Conservation (phyloP, 208 protist species). For the Angomonas deanei region DNA sequence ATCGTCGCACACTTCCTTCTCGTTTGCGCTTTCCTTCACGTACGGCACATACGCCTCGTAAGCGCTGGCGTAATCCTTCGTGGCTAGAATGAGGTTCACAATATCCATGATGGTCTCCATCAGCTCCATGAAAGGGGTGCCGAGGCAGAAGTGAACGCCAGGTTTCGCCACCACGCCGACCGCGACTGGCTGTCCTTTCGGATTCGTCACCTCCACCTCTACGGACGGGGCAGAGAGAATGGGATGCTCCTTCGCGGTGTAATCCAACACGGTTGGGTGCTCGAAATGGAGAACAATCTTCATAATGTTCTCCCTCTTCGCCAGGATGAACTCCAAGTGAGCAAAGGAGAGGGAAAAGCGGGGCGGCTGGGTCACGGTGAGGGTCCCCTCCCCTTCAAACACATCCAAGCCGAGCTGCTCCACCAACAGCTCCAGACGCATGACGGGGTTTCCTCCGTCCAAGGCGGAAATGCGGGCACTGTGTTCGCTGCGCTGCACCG, state of each 20-base stretch:
- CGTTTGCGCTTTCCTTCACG: neutral
- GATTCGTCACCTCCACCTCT: slow-evolving; percentile 11
- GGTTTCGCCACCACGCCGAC: slow-evolving; percentile 33
- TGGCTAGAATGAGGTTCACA: slow-evolving; percentile 40
- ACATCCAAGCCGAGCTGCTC: slow-evolving; percentile 58
- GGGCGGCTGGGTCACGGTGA: slow-evolving; percentile 24
- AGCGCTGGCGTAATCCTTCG: neutral
- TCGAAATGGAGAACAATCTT: slow-evolving; percentile 45
- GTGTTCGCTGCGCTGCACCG: neutral
- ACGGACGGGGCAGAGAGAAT: slow-evolving; percentile 23
- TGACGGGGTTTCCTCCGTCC: slow-evolving; percentile 28
- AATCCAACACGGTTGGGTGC: slow-evolving; percentile 40
- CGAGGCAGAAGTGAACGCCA: slow-evolving; percentile 38
- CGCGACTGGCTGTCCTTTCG: slow-evolving; percentile 23
- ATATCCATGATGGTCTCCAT: slow-evolving; percentile 78
- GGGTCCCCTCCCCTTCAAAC: slow-evolving; percentile 45
- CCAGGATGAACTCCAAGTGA: slow-evolving; percentile 48
- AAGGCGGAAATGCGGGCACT: slow-evolving; percentile 1
- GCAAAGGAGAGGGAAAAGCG: slow-evolving; percentile 44
- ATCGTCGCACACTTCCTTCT: neutral
- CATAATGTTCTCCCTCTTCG: slow-evolving; percentile 36
- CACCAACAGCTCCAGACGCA: slow-evolving; percentile 60
- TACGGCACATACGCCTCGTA: neutral
- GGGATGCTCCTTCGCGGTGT: slow-evolving; percentile 24
- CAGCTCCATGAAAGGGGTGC: slow-evolving; percentile 75